These are phyloP conservation scores for Thecaphora frezii DNA, from an alignment of 1,284 basidiomycete species.

Conservation along the genomic window DNA sequence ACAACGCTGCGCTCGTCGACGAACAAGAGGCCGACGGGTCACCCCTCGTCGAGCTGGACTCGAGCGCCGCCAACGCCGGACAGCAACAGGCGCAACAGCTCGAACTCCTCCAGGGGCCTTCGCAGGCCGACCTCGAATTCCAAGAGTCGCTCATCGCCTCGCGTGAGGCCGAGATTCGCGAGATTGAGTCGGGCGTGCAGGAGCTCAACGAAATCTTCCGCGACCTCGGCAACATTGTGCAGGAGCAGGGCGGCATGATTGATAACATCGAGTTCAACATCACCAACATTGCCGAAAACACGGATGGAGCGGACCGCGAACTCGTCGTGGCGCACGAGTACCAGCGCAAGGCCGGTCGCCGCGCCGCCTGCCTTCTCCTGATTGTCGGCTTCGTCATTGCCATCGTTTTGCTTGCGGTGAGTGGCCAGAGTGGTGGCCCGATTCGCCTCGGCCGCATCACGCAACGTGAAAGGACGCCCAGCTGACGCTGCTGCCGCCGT, in stretches of 20 bases:
- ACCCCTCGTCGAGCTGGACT: not conserved
- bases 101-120: constrained; percentile 42
- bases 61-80: not conserved
- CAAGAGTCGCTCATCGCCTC: constrained; percentile 95
- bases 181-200: constrained; percentile 95
- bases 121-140: constrained; percentile 86
- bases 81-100: constrained; percentile 12
- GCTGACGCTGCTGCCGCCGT: too few species aligned
- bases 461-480: too few species aligned
- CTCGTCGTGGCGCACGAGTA: constrained; percentile 87
- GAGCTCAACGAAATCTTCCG: constrained; percentile 96
- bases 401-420: constrained; percentile 79
- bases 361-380: constrained; percentile 85
- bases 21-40: constrained; percentile 12
- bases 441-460: too few species aligned
- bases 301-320: constrained; percentile 81
- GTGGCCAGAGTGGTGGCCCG: too few species aligned
- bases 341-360: constrained; percentile 86
- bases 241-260: constrained; percentile 91
- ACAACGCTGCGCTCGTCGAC: constrained; percentile 14
- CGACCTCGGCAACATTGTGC: constrained; percentile 89
- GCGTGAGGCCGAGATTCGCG: constrained; percentile 89
- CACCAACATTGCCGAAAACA: constrained; percentile 80
- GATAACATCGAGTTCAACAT: constrained; percentile 98
- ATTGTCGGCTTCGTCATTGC: constrained; percentile 82